Evolutionary conservation across 1,284 basidiomycete genomes (phyloP).

Genomic region (Rhodotorula mucilaginosa): DNA sequence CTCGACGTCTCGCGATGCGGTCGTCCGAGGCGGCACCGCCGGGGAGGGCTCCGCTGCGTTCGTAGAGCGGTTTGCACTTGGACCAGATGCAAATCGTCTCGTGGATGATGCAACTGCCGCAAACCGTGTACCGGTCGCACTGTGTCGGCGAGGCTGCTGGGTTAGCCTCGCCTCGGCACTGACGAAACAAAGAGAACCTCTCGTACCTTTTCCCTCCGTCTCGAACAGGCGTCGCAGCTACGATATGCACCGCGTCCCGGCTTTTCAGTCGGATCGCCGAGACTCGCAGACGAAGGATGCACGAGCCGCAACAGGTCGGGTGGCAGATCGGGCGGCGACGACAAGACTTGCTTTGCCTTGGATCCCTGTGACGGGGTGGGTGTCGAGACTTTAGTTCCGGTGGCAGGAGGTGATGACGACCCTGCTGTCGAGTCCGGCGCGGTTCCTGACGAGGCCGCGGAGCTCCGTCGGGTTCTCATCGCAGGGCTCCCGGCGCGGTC

Average conservation of each 20-base stretch:
- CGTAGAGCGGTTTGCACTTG: neutral
- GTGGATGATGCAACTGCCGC: conserved; percentile 13
- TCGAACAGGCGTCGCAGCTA: conserved; percentile 1
- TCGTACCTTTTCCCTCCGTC: conserved; percentile 1
- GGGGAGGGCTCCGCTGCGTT: neutral
- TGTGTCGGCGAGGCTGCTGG: neutral
- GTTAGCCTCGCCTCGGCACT: neutral
- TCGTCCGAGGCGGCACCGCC: neutral
- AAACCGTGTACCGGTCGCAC: conserved; percentile 10
- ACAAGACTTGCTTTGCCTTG: neutral
- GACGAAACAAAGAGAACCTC: neutral
- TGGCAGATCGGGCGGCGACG: neutral
- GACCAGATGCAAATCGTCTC: conserved; percentile 6
- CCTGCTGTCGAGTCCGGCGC: too few relatives aligned
- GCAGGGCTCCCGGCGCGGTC: neutral
- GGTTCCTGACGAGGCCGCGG: neutral
- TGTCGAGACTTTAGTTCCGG: neutral
- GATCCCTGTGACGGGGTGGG: neutral
- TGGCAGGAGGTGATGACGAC: too few relatives aligned
- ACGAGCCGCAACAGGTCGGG: neutral
- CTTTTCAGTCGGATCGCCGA: neutral
- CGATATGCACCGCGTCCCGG: neutral
- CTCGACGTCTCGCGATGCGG: neutral
- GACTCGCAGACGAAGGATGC: neutral
- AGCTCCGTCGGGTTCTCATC: neutral